phyloP scores from a whole-genome alignment of 2,329 filamentous ascomycete species.

The Tolypocladium sp. region DNA sequence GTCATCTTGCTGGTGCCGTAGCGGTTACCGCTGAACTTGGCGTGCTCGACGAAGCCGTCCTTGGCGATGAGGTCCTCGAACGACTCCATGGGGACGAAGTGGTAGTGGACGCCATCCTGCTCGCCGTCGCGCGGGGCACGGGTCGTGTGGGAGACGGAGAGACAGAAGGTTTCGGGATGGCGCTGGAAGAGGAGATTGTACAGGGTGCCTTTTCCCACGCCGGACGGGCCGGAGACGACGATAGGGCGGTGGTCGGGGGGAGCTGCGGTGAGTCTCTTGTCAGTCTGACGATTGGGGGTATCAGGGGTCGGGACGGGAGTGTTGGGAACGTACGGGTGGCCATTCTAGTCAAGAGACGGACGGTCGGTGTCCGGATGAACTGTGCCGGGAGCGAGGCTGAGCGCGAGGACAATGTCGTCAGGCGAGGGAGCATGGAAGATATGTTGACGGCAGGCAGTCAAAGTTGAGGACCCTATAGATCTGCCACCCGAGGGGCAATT shows the following conservation, averaged over 20 bases:
- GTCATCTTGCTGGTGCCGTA: constrained; percentile 81
- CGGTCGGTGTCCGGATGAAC: background rate
- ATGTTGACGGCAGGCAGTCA: background rate
- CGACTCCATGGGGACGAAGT: constrained; percentile 58
- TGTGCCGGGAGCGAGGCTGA: background rate
- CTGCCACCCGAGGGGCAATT: background rate
- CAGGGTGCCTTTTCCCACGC: constrained; percentile 73
- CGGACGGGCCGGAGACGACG: constrained; percentile 69
- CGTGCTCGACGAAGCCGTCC: constrained; percentile 76
- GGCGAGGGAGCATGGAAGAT: constrained; percentile 5
- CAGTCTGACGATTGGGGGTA: background rate
- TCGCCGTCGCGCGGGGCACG: constrained; percentile 68
- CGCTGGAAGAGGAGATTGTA: constrained; percentile 59
- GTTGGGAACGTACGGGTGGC: constrained; percentile 9
- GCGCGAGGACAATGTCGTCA: background rate
- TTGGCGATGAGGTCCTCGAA: constrained; percentile 61
- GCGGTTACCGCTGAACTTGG: constrained; percentile 74
- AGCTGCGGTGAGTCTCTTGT: constrained; percentile 2
- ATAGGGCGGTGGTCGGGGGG: constrained; percentile 51
- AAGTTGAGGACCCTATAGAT: background rate
- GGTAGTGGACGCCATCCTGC: constrained; percentile 68
- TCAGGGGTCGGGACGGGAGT: background rate
- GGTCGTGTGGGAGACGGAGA: constrained; percentile 69
- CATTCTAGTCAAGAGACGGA: constrained; percentile 9
- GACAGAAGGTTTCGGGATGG: constrained; percentile 40